Conservation (phyloP, 1,284 basidiomycete genomes). For the Ceratobasidium sp. region DNA sequence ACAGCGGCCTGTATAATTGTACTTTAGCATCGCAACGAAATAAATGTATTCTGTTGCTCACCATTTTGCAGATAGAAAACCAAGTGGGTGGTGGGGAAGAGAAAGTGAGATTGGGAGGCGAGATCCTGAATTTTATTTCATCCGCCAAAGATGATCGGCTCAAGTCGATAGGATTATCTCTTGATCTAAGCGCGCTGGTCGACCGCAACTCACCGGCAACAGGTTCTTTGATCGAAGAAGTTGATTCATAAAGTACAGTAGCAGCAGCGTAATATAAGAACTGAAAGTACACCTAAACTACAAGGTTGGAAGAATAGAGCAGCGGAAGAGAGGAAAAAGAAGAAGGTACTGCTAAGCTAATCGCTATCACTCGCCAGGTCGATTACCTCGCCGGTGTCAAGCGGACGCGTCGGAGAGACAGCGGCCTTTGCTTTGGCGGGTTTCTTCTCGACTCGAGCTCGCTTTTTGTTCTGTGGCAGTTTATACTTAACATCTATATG, state of each 20-base stretch:
- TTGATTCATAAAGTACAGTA: neutral
- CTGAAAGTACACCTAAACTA: neutral
- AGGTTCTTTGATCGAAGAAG: conserved; percentile 1
- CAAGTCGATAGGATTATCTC: conserved; percentile 16
- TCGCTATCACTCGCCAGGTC: neutral
- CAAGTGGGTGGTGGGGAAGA: conserved; percentile 4
- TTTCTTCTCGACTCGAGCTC: neutral
- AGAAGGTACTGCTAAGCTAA: neutral
- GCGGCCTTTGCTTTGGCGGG: neutral
- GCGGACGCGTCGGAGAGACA: no score
- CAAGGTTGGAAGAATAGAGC: neutral
- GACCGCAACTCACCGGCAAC: neutral
- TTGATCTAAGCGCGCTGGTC: conserved; percentile 28
- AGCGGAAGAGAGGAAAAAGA: neutral
- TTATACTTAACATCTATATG: no score
- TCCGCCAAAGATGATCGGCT: conserved; percentile 22
- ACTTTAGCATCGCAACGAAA: neutral
- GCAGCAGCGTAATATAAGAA: neutral
- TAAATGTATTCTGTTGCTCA: neutral
- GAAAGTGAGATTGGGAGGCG: neutral
- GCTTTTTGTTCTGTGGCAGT: conserved; percentile 1
- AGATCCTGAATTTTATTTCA: conserved; percentile 31
- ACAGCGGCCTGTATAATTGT: conserved; percentile 15
- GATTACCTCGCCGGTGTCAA: neutral
- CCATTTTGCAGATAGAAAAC: conserved; percentile 9